A percentile compares a stretch with the other conserved stretches of the same genome.
phyloP scores from a whole-genome alignment of 2,329 filamentous ascomycete genomes.

The Hyphodiscus sp. region DNA sequence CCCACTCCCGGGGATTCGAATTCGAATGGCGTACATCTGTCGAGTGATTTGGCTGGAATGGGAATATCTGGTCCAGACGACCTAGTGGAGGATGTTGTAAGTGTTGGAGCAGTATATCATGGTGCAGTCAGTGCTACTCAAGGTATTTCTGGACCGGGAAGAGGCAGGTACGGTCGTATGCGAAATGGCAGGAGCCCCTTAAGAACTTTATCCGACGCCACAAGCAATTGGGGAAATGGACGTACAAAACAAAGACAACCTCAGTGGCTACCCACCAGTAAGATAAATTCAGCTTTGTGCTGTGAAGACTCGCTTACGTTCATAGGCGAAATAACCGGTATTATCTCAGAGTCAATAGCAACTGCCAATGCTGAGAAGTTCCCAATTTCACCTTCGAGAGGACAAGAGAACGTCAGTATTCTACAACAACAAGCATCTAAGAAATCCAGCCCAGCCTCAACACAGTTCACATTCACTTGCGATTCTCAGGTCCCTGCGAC shows the following conservation, averaged over 20 bases:
- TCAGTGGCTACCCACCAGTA: constrained; percentile 27
- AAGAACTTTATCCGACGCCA: constrained; percentile 50
- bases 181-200: constrained; percentile 57
- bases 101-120: constrained; percentile 45
- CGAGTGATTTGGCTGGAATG: constrained; percentile 59
- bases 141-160: constrained; percentile 77
- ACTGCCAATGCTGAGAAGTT: constrained; percentile 79
- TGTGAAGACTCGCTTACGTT: constrained; percentile 24
- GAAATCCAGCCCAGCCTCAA: constrained; percentile 62
- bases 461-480: constrained; percentile 95
- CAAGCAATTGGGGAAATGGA: constrained; percentile 29
- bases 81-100: constrained; percentile 35
- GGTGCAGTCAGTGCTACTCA: constrained; percentile 47
- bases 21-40: constrained; percentile 38
- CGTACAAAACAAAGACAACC: constrained; percentile 29
- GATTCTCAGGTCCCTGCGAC: constrained; percentile 81
- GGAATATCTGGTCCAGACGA: constrained; percentile 46
- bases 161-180: constrained; percentile 72
- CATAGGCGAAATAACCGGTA: constrained; percentile 57
- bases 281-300: constrained; percentile 13
- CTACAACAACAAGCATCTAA: constrained; percentile 61
- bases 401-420: constrained; percentile 73
- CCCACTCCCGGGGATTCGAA: constrained; percentile 73
- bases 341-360: constrained; percentile 88
- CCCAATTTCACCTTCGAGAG: constrained; percentile 49